phyloP scores from a whole-genome alignment of 2,329 filamentous ascomycete genomes.

The Talaromyces rugulosus region DNA sequence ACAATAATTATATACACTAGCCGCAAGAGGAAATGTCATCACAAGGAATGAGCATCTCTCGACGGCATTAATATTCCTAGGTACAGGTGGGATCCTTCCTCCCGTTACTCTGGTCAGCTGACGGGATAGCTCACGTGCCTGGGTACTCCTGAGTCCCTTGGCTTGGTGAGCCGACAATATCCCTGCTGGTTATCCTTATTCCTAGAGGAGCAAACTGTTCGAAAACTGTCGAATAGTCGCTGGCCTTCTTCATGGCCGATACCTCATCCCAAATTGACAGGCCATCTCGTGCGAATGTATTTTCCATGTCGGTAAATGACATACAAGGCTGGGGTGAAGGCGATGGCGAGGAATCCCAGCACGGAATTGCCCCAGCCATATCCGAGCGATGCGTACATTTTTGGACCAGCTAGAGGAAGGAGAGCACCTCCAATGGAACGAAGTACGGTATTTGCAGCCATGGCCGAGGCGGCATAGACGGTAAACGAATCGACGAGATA shows the following conservation, averaged over 20 bases:
- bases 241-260: not conserved
- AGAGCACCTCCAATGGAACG: conserved; percentile 52
- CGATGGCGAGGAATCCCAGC: conserved; percentile 51
- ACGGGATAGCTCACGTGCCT: not conserved
- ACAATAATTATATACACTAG: not conserved
- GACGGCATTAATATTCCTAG: not conserved
- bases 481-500: conserved; percentile 55
- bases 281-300: conserved; percentile 18
- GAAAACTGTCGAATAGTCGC: not conserved
- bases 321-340: conserved; percentile 34
- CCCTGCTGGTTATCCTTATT: not conserved
- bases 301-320: conserved; percentile 27
- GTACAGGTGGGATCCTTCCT: not conserved
- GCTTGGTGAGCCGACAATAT: not conserved
- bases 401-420: conserved; percentile 55
- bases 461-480: conserved; percentile 40
- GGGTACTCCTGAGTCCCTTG: not conserved
- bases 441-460: conserved; percentile 51
- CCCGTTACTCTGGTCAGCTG: not conserved
- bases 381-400: conserved; percentile 41
- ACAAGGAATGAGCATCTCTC: not conserved
- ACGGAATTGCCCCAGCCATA: conserved; percentile 48
- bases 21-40: not conserved
- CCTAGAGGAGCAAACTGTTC: not conserved
- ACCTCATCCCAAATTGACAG: conserved; percentile 9